These are phyloP conservation scores for Avena insularis DNA, from an alignment of 176 grass and related monocot species.

Conservation along the genomic window DNA sequence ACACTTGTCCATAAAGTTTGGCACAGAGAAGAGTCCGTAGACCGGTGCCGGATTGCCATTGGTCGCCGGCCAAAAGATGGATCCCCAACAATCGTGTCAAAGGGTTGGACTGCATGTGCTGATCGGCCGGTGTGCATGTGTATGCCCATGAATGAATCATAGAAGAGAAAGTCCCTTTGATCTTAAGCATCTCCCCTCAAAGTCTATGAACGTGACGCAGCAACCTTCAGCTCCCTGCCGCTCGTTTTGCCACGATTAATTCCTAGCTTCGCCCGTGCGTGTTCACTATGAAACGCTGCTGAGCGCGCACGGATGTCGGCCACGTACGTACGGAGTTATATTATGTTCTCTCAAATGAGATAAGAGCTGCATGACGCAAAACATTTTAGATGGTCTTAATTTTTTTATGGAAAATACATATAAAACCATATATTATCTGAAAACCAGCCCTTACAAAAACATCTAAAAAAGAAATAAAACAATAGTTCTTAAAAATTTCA, in stretches of 20 bases:
- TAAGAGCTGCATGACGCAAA: too few relatives aligned
- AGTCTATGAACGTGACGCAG: neutral
- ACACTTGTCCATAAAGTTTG: neutral
- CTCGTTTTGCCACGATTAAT: neutral
- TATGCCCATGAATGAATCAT: neutral
- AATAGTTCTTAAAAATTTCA: too few relatives aligned
- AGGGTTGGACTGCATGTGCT: neutral
- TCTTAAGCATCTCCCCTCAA: constrained; percentile 22
- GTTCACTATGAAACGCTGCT: neutral
- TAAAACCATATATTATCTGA: too few relatives aligned
- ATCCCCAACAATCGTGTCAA: neutral
- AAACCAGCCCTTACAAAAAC: too few relatives aligned
- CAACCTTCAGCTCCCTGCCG: neutral
- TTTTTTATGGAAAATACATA: too few relatives aligned
- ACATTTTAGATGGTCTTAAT: too few relatives aligned
- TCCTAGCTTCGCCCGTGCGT: neutral
- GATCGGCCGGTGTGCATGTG: neutral
- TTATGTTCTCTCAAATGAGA: too few relatives aligned
- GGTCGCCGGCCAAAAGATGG: neutral
- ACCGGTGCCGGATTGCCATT: neutral
- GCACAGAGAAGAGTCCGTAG: neutral
- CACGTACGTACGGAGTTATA: neutral
- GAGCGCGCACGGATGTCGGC: neutral
- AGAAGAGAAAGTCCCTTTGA: constrained; percentile 20
- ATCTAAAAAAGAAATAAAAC: too few relatives aligned